Base-by-base conservation (phyloP, 371 early-diverging fungal genomes). In the Caulochytrium protostelioides region DNA sequence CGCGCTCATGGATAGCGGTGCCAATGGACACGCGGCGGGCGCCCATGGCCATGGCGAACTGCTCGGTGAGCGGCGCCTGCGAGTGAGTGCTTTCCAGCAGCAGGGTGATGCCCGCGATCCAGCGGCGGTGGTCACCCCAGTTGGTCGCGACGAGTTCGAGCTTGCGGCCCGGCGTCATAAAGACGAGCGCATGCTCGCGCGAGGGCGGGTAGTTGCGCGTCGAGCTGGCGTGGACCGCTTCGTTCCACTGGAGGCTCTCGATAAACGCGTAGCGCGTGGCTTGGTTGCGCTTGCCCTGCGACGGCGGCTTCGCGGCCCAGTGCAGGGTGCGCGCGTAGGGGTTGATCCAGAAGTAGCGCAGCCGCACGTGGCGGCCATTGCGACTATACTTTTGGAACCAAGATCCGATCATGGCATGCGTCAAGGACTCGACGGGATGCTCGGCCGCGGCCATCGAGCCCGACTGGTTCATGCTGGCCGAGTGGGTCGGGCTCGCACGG, bases 301-400 rank as follows among this genome's bases (percentile, higher is more conserved):
- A 35, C n/a, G 54, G 45, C 16, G 53, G 48, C 20, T 38, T 42
- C 2, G 22, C 17, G 0, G 60, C 43, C 59, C 60, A 59, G 28
- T 47, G 35, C 12, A 59, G 36, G 15, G 44, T 37, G 15, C 56
- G 32, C 2, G 49, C 38, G 30, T 55, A 59, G n/a, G 60, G 60
- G 28, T 56, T 49, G 13, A 59, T 44, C 56, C 56, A 59, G 28
- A 55, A 55, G 36, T 49, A 59, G 2, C 60, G 42, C 31, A 57
- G 19, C 22, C 54, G 37, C 1, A 54, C 51, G 6, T 54, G 51
- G 26, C 42, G 41, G 28, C 48, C 41, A 24, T 34, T 35, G 6
- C 58, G 31, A 33, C 54, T 53, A 32, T 43, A 54, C 30, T 57
- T 57, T 26, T 47, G 47, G 32, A 57, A 57, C 58, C 52, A 59